Evolutionary conservation across 108 stramenopile species (phyloP).

Genomic region (Asterionellopsis glacialis): DNA sequence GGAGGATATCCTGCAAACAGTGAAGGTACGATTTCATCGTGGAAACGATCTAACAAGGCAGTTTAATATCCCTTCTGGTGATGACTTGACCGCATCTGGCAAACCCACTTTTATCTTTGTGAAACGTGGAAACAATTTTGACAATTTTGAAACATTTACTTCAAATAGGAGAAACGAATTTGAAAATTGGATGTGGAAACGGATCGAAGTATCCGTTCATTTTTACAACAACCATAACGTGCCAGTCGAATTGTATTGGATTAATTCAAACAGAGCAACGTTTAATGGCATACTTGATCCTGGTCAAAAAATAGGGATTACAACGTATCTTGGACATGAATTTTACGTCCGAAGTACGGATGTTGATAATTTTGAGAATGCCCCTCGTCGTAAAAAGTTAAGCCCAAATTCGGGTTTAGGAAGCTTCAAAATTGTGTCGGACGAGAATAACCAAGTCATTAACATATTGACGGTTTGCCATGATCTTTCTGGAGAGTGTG

Average conservation of each 20-base stretch:
- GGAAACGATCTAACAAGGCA: conserved; percentile 38
- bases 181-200: conserved; percentile 51
- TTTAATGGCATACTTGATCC: conserved; percentile 24
- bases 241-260: conserved; percentile 61
- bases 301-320: conserved; percentile 12
- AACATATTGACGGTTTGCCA: conserved; percentile 35
- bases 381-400: conserved; percentile 45
- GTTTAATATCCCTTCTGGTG: conserved; percentile 40
- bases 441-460: conserved; percentile 15
- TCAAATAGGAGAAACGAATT: conserved; percentile 15
- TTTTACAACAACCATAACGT: conserved; percentile 55
- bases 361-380: conserved; percentile 34
- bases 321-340: conserved; percentile 44
- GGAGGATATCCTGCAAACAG: conserved; percentile 65
- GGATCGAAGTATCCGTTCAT: conserved; percentile 30
- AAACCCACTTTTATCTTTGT: conserved; percentile 49
- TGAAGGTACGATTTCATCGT: conserved; percentile 46
- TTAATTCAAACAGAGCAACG: conserved; percentile 27
- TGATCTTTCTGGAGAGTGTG: conserved; percentile 55
- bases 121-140: conserved; percentile 32
- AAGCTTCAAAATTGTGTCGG: conserved; percentile 36
- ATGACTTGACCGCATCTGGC: conserved; percentile 9
- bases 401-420: conserved; percentile 16
- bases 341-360: conserved; percentile 51
- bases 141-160: conserved; percentile 2